Evolutionary conservation across 352 stramenopile species (phyloP), one percentile per base, ranked within the genome.

Genomic region (Pythium aquatile): DNA sequence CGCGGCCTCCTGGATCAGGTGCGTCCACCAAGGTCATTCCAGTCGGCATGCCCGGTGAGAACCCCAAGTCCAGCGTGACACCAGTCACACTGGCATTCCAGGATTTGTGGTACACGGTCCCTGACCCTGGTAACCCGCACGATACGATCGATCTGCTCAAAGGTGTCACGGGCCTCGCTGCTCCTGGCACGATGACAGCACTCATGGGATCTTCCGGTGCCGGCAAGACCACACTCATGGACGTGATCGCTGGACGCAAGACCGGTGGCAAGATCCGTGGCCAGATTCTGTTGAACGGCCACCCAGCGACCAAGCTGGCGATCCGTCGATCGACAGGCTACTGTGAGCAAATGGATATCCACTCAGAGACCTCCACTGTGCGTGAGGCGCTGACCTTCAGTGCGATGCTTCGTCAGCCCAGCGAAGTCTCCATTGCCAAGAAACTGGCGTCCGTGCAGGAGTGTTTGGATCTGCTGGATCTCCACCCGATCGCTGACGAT

Each of bases 181-280:
- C 67, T 7, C 85, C 85, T 1, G 78, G 80, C 1, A 72, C 71
- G 6, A 73, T 91, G 13, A 85, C 78, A 1, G 83, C 83, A 0
- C 61, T 93, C n/a, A 90, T 91, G 78, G 84, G 84, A 3, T 76
- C 75, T 4, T 81, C 74, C 2, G 85, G 87, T 44, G 83, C 88
- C 40, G 91, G 93, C 1, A 98, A 98, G 73, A 98, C 93, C 11
- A 98, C 95, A 3, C 77, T 98, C 7, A 91, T 98, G 69, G 92
- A 98, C 72, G 92, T 98, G 9, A 91, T 99, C 53, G 90, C 94
- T 10, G 75, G 95, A n/a, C 78, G 94, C 49, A 98, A 98, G 73
- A 94, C 78, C 7, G 79, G 77, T 17, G 94, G 95, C 26, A 77
- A 58, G 16, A 89, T 98, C 56, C 71, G 72, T 33, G 93, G 93